A percentile compares a stretch with the other conserved stretches of the same genome.
Evolutionary conservation across 2,329 filamentous ascomycete species (phyloP).

Genomic region (Pseudogymnoascus sp.): DNA sequence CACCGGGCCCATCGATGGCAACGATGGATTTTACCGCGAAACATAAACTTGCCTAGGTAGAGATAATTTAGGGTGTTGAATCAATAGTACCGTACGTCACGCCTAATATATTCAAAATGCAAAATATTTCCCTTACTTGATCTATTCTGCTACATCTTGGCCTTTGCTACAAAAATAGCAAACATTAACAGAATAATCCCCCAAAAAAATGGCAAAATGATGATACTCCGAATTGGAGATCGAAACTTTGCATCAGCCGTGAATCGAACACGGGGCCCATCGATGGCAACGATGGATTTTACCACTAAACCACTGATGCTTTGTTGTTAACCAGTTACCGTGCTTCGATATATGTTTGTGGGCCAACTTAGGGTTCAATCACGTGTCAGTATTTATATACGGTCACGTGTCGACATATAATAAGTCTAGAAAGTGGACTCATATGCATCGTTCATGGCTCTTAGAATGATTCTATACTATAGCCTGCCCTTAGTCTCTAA

Average conservation of each 20-base stretch:
- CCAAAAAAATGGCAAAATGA: background rate
- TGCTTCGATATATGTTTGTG: background rate
- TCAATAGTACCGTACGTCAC: background rate
- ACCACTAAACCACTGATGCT: constrained; percentile 6
- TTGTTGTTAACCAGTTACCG: too few relatives aligned
- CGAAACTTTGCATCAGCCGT: constrained; percentile 14
- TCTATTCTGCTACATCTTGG: background rate
- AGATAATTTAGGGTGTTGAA: background rate
- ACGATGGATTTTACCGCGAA: too few relatives aligned
- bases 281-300: constrained; percentile 31
- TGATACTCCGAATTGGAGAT: background rate
- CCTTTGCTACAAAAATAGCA: too few relatives aligned
- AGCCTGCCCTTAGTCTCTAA: background rate
- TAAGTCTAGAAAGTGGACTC: background rate
- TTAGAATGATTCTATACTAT: background rate
- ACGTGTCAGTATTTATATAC: background rate
- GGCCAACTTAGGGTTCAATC: too few relatives aligned
- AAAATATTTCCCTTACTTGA: background rate
- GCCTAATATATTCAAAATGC: background rate
- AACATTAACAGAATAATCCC: background rate
- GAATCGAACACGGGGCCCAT: constrained; percentile 30
- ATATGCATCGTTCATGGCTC: background rate
- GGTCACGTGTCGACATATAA: too few relatives aligned
- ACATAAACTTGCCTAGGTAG: background rate
- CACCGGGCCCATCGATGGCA: too few relatives aligned